Evolutionary conservation across 202 grass and related monocot species (phyloP), one percentile per base, ranked within the genome.

Genomic region (Schoenoplectus triqueter): DNA sequence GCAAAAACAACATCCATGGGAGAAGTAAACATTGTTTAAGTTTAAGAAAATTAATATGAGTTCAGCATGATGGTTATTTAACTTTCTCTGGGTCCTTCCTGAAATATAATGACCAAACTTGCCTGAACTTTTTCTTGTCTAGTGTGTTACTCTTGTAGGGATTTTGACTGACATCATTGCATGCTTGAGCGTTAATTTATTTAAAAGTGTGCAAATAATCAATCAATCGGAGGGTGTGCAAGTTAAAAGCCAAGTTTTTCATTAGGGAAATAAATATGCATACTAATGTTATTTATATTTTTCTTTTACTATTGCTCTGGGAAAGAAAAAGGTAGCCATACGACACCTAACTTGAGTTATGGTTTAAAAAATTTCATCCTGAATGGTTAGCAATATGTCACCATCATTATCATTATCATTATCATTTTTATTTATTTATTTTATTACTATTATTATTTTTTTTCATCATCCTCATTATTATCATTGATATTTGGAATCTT

Each of bases 11-110:
- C 6, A 44, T 78, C 31, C 52, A 44, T 39, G 74, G 3, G 6
- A 11, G 17, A 79, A 79, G 1, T 10, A 61, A 3, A 61, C 9
- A 60, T 44, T 60, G 6, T 78, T 45, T n/a, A 2, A 61, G 3
- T 78, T 17, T 60, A 61, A 42, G 74, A 78, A 61, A 51, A 73
- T 49, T 78, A 60, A 59, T 78, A 60, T 78, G 31, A 13, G 14
- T 13, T 78, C 40, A 4, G 11, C 47, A 51, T 73, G 69, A 31
- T 71, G 46, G 17, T 8, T 8, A 47, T 71, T 71, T 18, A 0
- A 47, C 10, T 3, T 1, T 71, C 6, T 47, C 15, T 4, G 9
- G 42, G 14, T 10, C 68, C 68, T 17, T 4, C 44, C 15, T 48
- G 15, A 48, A 72, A 72, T 49, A 6, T 72, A 18, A 19, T 19